Base-by-base conservation (phyloP, 2,329 filamentous ascomycete genomes). In the Hortaea sp. region DNA sequence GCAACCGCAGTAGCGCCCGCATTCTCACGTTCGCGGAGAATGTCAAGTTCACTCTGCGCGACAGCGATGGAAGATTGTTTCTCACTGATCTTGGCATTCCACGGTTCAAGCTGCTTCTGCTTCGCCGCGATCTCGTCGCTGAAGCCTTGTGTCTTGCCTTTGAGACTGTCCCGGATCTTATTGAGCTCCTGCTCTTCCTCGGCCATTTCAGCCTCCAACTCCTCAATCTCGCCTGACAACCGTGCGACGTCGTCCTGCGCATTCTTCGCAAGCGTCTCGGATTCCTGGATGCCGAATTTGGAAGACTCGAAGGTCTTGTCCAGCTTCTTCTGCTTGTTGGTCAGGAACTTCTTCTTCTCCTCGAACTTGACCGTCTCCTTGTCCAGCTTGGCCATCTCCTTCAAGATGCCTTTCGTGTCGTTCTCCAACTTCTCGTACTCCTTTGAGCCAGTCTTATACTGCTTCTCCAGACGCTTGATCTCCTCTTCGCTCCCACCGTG, bases 351-450 rank as follows among this genome's bases (percentile, higher is more conserved):
- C 64, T 84, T 84, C 73, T 97, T 97, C 67, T 98, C 94, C 54
- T 97, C 90, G 55, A 94, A 89, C 62, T 98, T 98, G 67, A 98
- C 92, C 20, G 83, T 82, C 62, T 97, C 92, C 63, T 97, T 95
- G 61, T 98, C 94, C 51, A 94, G 88, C 62, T 89, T 90, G 39
- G 88, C 82, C 68, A 92, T 82, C 62, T 97, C 87, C 63, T 95
- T 95, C 50, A 84, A 70, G 45, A 95, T 74, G 28, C 72, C 75
- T 56, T 95, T 86, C 0, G 83, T 82, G 44, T 86, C 77, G 66
- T 94, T 90, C 56, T 94, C 87, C 53, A 94, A 79, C 1, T 73
- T 72, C 54, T 94, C 88, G 53, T 84, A 89, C 52, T 94, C 84
- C 58, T 89, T 94, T 54, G 77, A 77, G n/a, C 85, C 85, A 47